These are phyloP conservation scores for Buddleja alternifolia DNA, from an alignment of 257 asterid genomes.

Conservation along the genomic window DNA sequence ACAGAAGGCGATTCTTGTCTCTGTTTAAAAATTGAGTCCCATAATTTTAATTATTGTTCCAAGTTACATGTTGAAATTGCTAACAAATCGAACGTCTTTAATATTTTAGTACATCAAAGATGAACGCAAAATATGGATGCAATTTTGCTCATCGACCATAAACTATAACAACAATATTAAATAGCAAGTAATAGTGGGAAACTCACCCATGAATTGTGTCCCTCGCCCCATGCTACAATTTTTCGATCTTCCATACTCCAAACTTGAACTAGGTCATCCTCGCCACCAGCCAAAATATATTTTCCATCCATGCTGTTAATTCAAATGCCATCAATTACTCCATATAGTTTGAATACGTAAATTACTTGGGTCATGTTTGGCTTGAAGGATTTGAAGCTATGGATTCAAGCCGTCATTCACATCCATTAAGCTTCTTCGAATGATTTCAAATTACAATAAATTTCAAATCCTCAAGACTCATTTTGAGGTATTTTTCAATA, in stretches of 20 bases:
- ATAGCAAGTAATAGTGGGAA: not conserved
- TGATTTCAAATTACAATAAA: too few relatives aligned
- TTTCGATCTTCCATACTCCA: conserved; percentile 83
- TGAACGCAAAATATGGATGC: not conserved
- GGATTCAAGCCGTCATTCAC: too few relatives aligned
- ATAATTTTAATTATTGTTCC: too few relatives aligned
- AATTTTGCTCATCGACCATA: not conserved
- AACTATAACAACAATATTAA: not conserved
- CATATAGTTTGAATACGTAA: conserved; percentile 18
- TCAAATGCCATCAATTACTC: conserved; percentile 38
- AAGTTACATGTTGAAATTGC: not conserved
- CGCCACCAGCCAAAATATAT: conserved; percentile 76
- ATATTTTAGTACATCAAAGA: not conserved
- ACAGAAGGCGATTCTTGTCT: too few relatives aligned
- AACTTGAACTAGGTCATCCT: conserved; percentile 78
- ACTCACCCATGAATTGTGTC: conserved; percentile 81
- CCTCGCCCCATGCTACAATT: conserved; percentile 83
- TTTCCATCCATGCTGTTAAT: conserved; percentile 72
- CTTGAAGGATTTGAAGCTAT: too few relatives aligned
- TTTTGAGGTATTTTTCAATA: too few relatives aligned
- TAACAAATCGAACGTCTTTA: not conserved
- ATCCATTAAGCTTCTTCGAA: too few relatives aligned
- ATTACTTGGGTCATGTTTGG: not conserved
- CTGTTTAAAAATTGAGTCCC: too few relatives aligned
- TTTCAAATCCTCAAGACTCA: too few relatives aligned